Base-by-base conservation (phyloP, 305 asterid genomes). In the Fraxinus ornus region DNA sequence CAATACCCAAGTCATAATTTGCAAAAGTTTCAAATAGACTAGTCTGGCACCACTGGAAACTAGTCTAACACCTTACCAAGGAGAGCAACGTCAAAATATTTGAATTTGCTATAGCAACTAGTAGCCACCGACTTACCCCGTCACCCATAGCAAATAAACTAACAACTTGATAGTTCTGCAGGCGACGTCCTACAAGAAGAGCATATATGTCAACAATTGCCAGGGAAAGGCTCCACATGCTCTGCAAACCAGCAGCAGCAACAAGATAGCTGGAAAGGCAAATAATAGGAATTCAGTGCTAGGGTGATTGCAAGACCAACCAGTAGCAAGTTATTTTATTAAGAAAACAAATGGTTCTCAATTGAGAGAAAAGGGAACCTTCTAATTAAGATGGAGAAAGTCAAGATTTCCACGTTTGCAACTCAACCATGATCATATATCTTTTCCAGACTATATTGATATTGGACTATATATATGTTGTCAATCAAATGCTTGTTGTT, bases 221-320 rank as follows among this genome's bases (percentile, higher is more conserved):
- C 74, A 94, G 90, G 22, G 86, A 90, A 79, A 95, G 93, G 91
- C 99, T 95, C 98, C 98, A 95, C 89, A 91, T 55, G 92, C 94
- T 92, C 92, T 95, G 98, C 87, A 95, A 82, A 78, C 98, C 98
- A 82, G 93, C 89, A 83, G 98, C 98, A 80, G 99, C 98, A 82
- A 94, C 99, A 74, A 95, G 98, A 90, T 94, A 95, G 91, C 99
- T 95, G 89, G 79, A 35, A 81, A 77, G 77, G 83, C 76, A 85
- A n/a, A 79, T 71, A 62, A 39, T 33, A 71, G 57, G n/a, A 49
- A 37, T 84, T 83, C 39, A 76, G 75, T 6, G 79, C 81, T 60
- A 75, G 77, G 72, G 71, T 79, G 75, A 70, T 28, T 52, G 62
- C 15, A 79, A 47, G 32, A 85, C 72, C 80, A 47, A 41, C 47